A percentile compares a stretch with the other conserved stretches of the same genome.
These are phyloP conservation scores for Amaranthus palmeri DNA, from an alignment of 148 eudicot species.

Conservation along the genomic window DNA sequence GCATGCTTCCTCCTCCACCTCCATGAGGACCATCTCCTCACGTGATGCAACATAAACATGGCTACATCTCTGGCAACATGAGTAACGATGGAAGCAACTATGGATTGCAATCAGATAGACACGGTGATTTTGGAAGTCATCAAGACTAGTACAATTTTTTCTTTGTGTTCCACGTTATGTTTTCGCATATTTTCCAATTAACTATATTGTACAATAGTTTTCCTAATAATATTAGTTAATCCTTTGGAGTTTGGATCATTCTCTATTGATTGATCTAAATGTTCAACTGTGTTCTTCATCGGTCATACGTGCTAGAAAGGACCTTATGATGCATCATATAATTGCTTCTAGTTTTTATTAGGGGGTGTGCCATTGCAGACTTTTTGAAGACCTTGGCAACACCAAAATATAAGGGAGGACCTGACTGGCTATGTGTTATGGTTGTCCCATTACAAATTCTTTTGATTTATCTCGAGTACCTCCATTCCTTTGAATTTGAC, in stretches of 20 bases:
- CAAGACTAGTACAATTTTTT: slow-evolving; percentile 27
- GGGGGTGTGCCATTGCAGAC: no score
- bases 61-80: slow-evolving; percentile 37
- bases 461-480: no score
- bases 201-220: neutral
- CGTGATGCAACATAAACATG: slow-evolving; percentile 45
- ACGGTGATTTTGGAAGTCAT: slow-evolving; percentile 41
- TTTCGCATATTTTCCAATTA: neutral
- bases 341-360: no score
- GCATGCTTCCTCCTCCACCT: slow-evolving; percentile 48
- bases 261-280: no score
- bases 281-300: no score
- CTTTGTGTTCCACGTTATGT: neutral
- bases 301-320: no score
- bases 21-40: slow-evolving; percentile 61
- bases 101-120: slow-evolving; percentile 54
- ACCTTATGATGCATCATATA: no score
- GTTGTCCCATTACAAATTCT: no score
- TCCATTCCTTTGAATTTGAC: no score
- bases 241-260: neutral
- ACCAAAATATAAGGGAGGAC: no score
- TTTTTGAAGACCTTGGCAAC: no score
- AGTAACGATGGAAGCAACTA: slow-evolving; percentile 47
- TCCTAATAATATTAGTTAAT: neutral
- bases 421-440: no score